Base-by-base conservation (phyloP, 108 stramenopile genomes). In the Stephanodiscus minutulus region DNA sequence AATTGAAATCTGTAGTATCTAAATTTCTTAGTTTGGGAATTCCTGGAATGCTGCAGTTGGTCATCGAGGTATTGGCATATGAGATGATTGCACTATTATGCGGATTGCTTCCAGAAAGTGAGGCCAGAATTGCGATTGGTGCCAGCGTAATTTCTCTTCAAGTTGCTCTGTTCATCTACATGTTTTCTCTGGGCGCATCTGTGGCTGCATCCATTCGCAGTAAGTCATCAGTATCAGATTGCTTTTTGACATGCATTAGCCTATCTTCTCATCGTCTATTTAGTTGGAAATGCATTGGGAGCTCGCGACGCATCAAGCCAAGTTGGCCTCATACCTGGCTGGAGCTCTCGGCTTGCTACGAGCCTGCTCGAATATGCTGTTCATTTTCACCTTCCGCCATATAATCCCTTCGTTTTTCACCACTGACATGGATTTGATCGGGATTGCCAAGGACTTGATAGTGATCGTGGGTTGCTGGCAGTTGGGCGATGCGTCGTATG, bases 261-360 rank as follows among this genome's bases (percentile, higher is more conserved):
- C n/a, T n/a, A n/a, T n/a, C n/a, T n/a, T n/a, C n/a, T n/a, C n/a
- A n/a, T n/a, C n/a, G n/a, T n/a, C n/a, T n/a, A n/a, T n/a, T n/a
- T n/a, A n/a, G n/a, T 82, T 10, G 77, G 82, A 4, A 74, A 79
- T 60, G 77, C 82, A 17, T 20, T 82, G 15, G 82, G 82, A 28
- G 82, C 82, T n/a, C 77, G 82, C 6, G 82, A 82, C 52, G 0
- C 66, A 54, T 29, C 50, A 77, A 39, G 82, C 82, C 8, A 29
- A 65, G n/a, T 31, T 66, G 21, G 82, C 82, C 24, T 54, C 72
- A 1, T 57, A 62, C 35, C 49, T 76, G 5, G 31, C 77, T 6
- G 15, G 74, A 1, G 47, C 29, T 1, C 21, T 69, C 1, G 68
- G 73, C 2, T 33, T 18, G 11, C 11, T 65, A 0, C 20, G 74